Evolutionary conservation across 768 basidiomycete species (phyloP).

Genomic region (Pleurotus sapidus): DNA sequence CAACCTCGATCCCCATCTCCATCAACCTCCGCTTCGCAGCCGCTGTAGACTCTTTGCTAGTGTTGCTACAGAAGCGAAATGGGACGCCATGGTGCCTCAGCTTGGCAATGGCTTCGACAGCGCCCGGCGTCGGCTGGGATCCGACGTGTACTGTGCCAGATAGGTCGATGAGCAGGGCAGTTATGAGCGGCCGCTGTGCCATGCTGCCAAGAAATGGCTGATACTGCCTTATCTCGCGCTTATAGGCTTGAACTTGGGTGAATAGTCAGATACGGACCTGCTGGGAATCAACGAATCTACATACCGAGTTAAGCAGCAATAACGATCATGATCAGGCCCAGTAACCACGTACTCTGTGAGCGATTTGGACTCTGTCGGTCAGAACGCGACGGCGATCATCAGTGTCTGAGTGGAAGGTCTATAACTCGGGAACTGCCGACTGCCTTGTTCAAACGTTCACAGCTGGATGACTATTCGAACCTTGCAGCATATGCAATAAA

Average conservation of each 20-base stretch:
- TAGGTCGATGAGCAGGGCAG: constrained; percentile 60
- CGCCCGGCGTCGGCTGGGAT: constrained; percentile 41
- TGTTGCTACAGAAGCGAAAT: constrained; percentile 65
- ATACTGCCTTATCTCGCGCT: neutral
- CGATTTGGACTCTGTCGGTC: too few species aligned
- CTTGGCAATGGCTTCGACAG: constrained; percentile 41
- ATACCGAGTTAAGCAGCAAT: too few species aligned
- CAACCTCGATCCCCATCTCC: constrained; percentile 47
- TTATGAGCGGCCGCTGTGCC: constrained; percentile 33
- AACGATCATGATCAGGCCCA: too few species aligned
- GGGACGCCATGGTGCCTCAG: constrained; percentile 32
- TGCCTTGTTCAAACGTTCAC: too few species aligned
- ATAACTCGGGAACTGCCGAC: too few species aligned
- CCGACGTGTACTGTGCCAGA: constrained; percentile 67
- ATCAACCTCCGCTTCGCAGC: constrained; percentile 40
- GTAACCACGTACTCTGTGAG: too few species aligned
- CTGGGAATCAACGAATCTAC: too few species aligned
- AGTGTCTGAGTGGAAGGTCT: too few species aligned
- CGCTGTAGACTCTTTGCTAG: constrained; percentile 58
- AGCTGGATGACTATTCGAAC: too few species aligned
- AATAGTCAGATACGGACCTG: neutral
- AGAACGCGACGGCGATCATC: too few species aligned
- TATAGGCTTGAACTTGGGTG: too few species aligned
- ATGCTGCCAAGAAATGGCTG: neutral
- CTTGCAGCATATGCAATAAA: too few species aligned